These are phyloP conservation scores for Ophiostoma quercus DNA, from an alignment of 2,329 filamentous ascomycete genomes.

Conservation along the genomic window DNA sequence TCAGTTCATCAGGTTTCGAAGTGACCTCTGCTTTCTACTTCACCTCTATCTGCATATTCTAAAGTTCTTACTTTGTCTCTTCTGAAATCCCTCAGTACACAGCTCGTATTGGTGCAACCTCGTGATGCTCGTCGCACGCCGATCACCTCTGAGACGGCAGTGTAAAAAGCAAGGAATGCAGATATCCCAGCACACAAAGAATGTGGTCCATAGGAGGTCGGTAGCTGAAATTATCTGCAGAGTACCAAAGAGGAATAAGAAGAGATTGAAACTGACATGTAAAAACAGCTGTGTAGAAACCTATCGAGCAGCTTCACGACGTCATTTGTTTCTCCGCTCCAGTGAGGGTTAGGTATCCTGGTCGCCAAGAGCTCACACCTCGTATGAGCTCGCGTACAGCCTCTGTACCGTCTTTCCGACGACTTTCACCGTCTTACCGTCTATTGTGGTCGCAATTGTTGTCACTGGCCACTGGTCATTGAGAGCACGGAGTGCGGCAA, in stretches of 20 bases:
- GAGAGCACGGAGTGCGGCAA: not conserved
- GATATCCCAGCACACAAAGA: not conserved
- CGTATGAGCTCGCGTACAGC: not conserved
- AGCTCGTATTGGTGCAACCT: constrained; percentile 8
- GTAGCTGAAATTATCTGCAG: too few species aligned
- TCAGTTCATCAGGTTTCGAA: not conserved
- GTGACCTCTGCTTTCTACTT: not conserved
- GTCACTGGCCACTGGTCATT: not conserved
- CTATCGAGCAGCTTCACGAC: not conserved
- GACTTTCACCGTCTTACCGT: not conserved
- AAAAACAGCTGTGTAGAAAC: not conserved
- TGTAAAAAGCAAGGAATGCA: constrained; percentile 8
- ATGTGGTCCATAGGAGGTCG: not conserved
- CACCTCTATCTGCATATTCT: not conserved
- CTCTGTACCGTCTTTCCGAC: not conserved
- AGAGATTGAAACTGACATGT: not conserved
- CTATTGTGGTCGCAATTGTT: not conserved
- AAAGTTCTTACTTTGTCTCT: too few species aligned
- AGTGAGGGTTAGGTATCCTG: not conserved
- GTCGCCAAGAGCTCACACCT: not conserved
- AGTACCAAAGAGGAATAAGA: not conserved
- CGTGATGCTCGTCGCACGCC: constrained; percentile 4
- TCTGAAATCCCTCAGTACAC: not conserved
- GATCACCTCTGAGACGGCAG: not conserved
- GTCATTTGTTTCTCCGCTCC: not conserved